phyloP scores from a whole-genome alignment of 2,329 filamentous ascomycete genomes.

The Ophiosphaerella herpotricha region DNA sequence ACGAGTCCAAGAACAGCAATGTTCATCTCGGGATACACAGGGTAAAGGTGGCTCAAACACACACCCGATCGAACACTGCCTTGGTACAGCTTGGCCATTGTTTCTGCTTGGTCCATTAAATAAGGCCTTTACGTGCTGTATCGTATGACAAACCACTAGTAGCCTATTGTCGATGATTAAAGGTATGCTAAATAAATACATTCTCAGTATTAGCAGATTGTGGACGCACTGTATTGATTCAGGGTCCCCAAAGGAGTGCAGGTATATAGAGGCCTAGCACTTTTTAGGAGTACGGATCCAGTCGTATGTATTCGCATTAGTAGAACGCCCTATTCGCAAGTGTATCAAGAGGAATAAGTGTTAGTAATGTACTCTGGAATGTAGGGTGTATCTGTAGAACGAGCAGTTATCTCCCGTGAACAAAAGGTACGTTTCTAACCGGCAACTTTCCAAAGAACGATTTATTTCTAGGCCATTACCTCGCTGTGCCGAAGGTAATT shows the following conservation, averaged over 20 bases:
- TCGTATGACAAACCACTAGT: slow-evolving; percentile 51
- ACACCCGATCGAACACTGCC: slow-evolving; percentile 21
- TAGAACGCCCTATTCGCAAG: too few species aligned
- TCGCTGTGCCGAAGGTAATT: too few species aligned
- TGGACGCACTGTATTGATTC: slow-evolving; percentile 53
- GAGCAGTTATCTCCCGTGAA: too few species aligned
- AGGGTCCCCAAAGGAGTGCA: slow-evolving; percentile 35
- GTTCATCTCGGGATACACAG: slow-evolving; percentile 46
- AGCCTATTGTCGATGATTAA: slow-evolving; percentile 54
- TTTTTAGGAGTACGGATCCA: too few species aligned
- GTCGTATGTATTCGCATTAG: too few species aligned
- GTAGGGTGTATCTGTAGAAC: too few species aligned
- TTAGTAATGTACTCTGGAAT: too few species aligned
- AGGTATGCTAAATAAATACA: slow-evolving; percentile 48
- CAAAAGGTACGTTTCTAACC: too few species aligned
- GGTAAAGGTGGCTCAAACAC: slow-evolving; percentile 52
- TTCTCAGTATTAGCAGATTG: slow-evolving; percentile 48
- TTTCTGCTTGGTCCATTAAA: slow-evolving; percentile 33
- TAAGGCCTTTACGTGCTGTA: slow-evolving; percentile 36
- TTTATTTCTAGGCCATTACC: too few species aligned
- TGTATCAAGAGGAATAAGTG: too few species aligned
- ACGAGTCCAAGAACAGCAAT: slow-evolving; percentile 53
- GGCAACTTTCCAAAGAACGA: too few species aligned
- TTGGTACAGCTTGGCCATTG: slow-evolving; percentile 2
- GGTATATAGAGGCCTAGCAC: too few species aligned